Percentiles rank a stretch among this genome's conserved stretches.
Evolutionary conservation across 179 eudicot genomes (phyloP).

Genomic region (Beta corolliflora): DNA sequence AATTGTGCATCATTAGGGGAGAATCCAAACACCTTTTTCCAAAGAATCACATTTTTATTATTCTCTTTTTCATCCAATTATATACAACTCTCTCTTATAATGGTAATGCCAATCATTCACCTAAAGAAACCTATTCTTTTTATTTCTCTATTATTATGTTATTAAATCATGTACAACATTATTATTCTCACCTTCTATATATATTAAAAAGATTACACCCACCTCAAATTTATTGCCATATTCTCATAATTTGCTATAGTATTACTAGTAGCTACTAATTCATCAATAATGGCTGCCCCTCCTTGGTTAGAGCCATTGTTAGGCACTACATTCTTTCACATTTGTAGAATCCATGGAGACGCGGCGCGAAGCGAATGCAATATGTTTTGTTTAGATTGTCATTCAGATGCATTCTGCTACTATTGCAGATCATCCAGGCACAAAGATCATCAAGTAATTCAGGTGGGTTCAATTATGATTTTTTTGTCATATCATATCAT

Average conservation of each 20-base stretch:
- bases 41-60: constrained; percentile 21
- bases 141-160: background rate
- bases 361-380: constrained; percentile 82
- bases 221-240: background rate
- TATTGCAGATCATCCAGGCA: constrained; percentile 78
- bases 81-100: constrained; percentile 5
- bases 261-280: background rate
- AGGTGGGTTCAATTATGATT: constrained; percentile 38
- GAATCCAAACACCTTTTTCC: constrained; percentile 34
- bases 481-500: background rate
- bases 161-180: background rate
- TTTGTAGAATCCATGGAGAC: constrained; percentile 73
- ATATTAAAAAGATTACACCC: constrained; percentile 1
- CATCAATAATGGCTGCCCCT: constrained; percentile 48
- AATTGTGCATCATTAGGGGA: constrained; percentile 25
- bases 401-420: constrained; percentile 69
- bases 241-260: background rate
- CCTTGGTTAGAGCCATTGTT: constrained; percentile 79
- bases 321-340: constrained; percentile 64
- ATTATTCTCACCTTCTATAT: background rate
- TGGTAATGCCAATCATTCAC: constrained; percentile 34
- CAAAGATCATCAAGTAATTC: constrained; percentile 85
- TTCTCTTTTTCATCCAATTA: background rate
- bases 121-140: background rate
- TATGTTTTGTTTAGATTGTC: constrained; percentile 86